Evolutionary conservation across 1,284 basidiomycete genomes (phyloP).

Genomic region (Moesziomyces aphidis): DNA sequence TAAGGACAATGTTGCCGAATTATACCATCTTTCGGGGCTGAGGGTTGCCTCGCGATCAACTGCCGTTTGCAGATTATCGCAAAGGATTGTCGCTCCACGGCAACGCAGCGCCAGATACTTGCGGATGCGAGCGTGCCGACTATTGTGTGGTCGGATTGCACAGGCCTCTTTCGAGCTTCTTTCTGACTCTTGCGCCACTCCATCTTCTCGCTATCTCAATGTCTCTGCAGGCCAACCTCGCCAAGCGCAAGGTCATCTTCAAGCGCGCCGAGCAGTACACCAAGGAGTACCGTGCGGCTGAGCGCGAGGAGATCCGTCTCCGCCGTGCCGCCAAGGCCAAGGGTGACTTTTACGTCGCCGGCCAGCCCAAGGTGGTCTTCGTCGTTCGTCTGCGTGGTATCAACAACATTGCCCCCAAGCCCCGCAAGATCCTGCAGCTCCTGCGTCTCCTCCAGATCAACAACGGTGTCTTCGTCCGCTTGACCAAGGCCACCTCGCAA

Average conservation of each 20-base stretch:
- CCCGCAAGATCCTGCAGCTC: constrained; percentile 97
- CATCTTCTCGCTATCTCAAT: not conserved
- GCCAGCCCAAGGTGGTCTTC: constrained; percentile 97
- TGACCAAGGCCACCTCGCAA: constrained; percentile 94
- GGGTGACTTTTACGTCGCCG: constrained; percentile 97
- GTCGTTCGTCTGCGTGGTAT: constrained; percentile 93
- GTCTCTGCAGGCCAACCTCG: constrained; percentile 78
- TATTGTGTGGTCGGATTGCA: not conserved
- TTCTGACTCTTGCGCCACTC: constrained; percentile 20
- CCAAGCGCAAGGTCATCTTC: constrained; percentile 97
- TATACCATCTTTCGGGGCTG: constrained; percentile 69
- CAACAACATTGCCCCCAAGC: constrained; percentile 99
- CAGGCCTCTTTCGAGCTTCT: not conserved
- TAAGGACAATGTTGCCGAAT: constrained; percentile 64
- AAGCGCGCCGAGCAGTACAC: constrained; percentile 99
- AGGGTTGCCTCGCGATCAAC: constrained; percentile 36
- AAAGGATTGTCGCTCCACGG: not conserved
- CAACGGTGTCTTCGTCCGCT: constrained; percentile 98
- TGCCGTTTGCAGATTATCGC: not conserved
- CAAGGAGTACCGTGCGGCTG: constrained; percentile 92
- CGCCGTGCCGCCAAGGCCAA: constrained; percentile 91
- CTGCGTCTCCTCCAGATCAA: constrained; percentile 99
- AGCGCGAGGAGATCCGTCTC: constrained; percentile 96
- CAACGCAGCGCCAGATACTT: not conserved
- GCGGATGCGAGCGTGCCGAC: constrained; percentile 5